Evolutionary conservation across 306 rosid genomes (phyloP), one percentile per base, ranked within the genome.

Genomic region (Alnus glutinosa): DNA sequence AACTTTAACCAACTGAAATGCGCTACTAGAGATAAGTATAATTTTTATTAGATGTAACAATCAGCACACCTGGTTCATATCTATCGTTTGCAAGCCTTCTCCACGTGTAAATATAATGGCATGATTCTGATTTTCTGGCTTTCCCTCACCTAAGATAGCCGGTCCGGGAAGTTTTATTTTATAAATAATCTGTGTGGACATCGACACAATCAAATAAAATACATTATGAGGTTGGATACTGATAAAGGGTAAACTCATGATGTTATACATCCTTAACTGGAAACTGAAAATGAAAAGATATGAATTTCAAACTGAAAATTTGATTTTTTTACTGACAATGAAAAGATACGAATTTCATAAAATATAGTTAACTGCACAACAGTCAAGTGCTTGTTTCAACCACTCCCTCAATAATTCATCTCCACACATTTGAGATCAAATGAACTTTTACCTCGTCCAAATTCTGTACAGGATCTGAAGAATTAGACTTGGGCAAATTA

Each of bases 111-210:
- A 95, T 74, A 95, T 92, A 77, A 95, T 91, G 61, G 98, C 97
- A 84, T 95, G 98, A 79, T 95, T 95, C 89, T 95, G 98, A 90
- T 92, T 95, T 83, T 95, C 98, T 73, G 98, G 98, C 88, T 95
- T 95, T 64, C 98, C 98, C 87, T 95, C 98, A 68, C 98, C 98
- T 87, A 92, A 86, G 66, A 92, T 89, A 59, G 98, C 96, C 62
- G 96, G 97, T 71, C 98, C 98, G 2, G 98, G 98, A 86, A 95
- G 98, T 84, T 93, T 95, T 85, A 95, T 95, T 81, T 86, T 89
- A 84, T 95, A 92, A 68, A 95, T 95, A 59, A 92, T 88, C 98
- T 94, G 83, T 32, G 54, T 13, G 18, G 32, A 68, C 16, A 80
- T 78, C n/a, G 67, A 71, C 74, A 69, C 39, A 79, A 79, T 55